A percentile compares a stretch with the other conserved stretches of the same genome.
These are phyloP conservation scores for Paecilomyces niveus DNA, from an alignment of 2,329 filamentous ascomycete species.

Conservation along the genomic window DNA sequence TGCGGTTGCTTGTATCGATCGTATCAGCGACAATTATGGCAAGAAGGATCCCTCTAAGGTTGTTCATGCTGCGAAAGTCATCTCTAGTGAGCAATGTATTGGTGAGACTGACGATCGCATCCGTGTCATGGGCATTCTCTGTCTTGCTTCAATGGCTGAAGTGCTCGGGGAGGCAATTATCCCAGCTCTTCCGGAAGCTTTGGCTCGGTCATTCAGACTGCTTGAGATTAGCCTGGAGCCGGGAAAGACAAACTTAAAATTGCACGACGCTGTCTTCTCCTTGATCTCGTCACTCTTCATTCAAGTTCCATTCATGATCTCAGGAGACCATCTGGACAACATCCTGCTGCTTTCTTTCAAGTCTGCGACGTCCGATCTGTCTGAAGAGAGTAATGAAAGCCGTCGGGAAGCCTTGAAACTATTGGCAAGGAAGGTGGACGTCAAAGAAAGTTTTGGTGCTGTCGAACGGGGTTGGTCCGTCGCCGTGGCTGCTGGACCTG, in stretches of 20 bases:
- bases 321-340: slow-evolving; percentile 63
- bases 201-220: slow-evolving; percentile 65
- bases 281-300: slow-evolving; percentile 74
- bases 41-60: slow-evolving; percentile 80
- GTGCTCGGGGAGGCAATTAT: slow-evolving; percentile 82
- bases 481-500: slow-evolving; percentile 56
- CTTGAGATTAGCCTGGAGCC: slow-evolving; percentile 56
- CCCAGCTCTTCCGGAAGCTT: slow-evolving; percentile 68
- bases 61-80: slow-evolving; percentile 64
- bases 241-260: slow-evolving; percentile 49
- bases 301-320: slow-evolving; percentile 84
- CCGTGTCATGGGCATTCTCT: slow-evolving; percentile 77
- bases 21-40: slow-evolving; percentile 90
- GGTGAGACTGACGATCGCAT: slow-evolving; percentile 66
- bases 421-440: slow-evolving; percentile 68
- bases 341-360: slow-evolving; percentile 65
- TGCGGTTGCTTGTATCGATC: slow-evolving; percentile 82
- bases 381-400: slow-evolving; percentile 56
- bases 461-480: slow-evolving; percentile 65
- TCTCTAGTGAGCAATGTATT: slow-evolving; percentile 70
- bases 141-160: slow-evolving; percentile 80
- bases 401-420: slow-evolving; percentile 64
- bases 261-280: slow-evolving; percentile 77
- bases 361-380: slow-evolving; percentile 58
- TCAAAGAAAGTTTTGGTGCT: slow-evolving; percentile 67